Conservation (phyloP, 768 basidiomycete species). For the Phylloporus arenicola region DNA sequence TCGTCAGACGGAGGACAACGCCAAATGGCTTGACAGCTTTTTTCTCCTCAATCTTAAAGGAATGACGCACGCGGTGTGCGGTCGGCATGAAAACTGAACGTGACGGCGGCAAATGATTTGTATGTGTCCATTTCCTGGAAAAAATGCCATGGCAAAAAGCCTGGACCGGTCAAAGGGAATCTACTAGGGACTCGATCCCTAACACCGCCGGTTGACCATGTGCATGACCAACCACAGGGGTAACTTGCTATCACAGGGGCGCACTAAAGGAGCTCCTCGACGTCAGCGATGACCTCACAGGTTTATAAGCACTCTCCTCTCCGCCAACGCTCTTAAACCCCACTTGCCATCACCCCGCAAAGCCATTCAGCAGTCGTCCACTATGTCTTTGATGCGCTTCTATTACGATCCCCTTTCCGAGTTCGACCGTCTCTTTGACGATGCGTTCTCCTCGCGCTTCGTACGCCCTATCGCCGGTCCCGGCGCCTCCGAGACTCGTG, state of each 20-base stretch:
- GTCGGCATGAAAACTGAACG: too few relatives aligned
- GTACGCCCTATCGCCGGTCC: constrained; percentile 9
- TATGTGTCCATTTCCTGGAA: too few relatives aligned
- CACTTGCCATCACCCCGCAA: not conserved
- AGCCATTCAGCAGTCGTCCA: not conserved
- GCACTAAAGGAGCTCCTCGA: not conserved
- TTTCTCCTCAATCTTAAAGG: too few relatives aligned
- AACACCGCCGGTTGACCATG: too few relatives aligned
- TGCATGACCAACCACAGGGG: not conserved
- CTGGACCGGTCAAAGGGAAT: too few relatives aligned
- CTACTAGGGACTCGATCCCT: too few relatives aligned
- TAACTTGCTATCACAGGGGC: not conserved
- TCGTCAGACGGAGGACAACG: too few relatives aligned
- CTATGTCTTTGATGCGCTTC: constrained; percentile 25
- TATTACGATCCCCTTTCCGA: constrained; percentile 39
- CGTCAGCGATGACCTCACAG: not conserved
- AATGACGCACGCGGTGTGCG: too few relatives aligned
- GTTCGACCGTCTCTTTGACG: constrained; percentile 42
- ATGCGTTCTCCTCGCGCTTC: constrained; percentile 29
- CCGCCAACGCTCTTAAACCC: not conserved
- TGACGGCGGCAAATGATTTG: too few relatives aligned
- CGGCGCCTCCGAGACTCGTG: constrained; percentile 6
- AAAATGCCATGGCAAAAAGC: too few relatives aligned
- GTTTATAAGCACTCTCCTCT: not conserved
- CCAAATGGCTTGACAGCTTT: too few relatives aligned